Evolutionary conservation across 2,329 filamentous ascomycete genomes (phyloP), one percentile per base, ranked within the genome.

Genomic region (Arthrobotrys iridis): DNA sequence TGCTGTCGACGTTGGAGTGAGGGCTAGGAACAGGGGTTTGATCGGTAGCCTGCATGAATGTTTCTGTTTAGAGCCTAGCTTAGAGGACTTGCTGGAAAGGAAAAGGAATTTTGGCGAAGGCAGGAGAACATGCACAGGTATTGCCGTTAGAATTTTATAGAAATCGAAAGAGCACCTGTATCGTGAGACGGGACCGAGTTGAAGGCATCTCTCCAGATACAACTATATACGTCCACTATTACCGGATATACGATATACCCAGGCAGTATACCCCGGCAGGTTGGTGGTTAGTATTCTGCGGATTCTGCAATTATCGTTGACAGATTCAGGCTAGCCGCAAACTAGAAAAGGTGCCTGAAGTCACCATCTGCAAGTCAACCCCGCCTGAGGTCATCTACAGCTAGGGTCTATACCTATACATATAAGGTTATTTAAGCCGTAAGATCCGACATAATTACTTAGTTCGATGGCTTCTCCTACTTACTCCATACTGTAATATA

Each of bases 301-400:
- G n/a, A n/a, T n/a, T n/a, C n/a, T n/a, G 26, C 7, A 20, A 35
- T 35, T 20, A 33, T 33, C 13, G 28, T 13, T n/a, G 20, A 52
- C 46, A 13, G 46, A 55, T 55, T 37, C 30, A 55, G 50, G 50
- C 30, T 55, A 55, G 50, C 37, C 11, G 18, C 50, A 18, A 30
- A 55, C 28, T 11, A 10, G 45, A 65, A 65, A 65, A 35, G 13
- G 46, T 65, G 60, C 60, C 60, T 65, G 60, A 65, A 63, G 26
- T 48, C 24, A 35, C 26, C 37, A 4, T 52, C 24, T 35, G 11
- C 33, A 57, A 5, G 20, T 40, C 37, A 15, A 41, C 55, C 55
- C 33, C 33, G 30, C 26, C 8, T 41, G 33, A 45, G 20, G 18
- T 40, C 55, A 24, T 22, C 18, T 24, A 24, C 30, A 41, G 18